A percentile compares a stretch with the other conserved stretches of the same genome.
phyloP scores from a whole-genome alignment of 169 alveolate species.

The Cryptosporidium ubiquitum region DNA sequence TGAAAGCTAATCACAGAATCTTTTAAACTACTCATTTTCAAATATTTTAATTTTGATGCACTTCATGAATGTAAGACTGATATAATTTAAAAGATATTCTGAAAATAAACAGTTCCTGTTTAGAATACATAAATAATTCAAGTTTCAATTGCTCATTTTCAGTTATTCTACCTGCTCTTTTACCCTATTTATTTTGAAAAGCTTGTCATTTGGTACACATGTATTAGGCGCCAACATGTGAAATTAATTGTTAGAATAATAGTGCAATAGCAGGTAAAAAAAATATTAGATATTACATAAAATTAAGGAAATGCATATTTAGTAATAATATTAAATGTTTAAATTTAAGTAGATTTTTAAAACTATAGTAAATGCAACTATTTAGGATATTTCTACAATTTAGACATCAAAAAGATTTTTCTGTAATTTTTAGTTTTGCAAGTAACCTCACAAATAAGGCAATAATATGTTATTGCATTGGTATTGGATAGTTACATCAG shows the following conservation, averaged over 20 bases:
- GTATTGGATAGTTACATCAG: too few relatives aligned
- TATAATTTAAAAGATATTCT: neutral
- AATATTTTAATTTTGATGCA: neutral
- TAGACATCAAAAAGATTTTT: too few relatives aligned
- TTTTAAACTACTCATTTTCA: neutral
- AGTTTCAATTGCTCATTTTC: neutral
- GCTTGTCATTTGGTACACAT: neutral
- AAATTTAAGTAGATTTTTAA: too few relatives aligned
- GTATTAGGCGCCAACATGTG: constrained; percentile 4
- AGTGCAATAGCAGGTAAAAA: neutral
- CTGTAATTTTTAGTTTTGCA: too few relatives aligned
- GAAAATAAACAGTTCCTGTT: neutral
- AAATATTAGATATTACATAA: neutral
- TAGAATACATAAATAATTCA: neutral
- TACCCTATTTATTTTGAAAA: neutral
- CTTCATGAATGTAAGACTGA: neutral
- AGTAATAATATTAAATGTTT: too few relatives aligned
- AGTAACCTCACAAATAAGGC: neutral
- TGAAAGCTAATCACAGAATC: neutral
- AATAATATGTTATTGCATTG: too few relatives aligned
- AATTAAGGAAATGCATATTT: neutral
- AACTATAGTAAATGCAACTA: neutral
- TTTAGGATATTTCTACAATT: too few relatives aligned
- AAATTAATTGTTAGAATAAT: neutral
- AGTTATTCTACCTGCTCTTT: neutral